A percentile compares a stretch with the other conserved stretches of the same genome.
phyloP scores from a whole-genome alignment of 1,139 yeast genomes.

The Geotrichum restrictum region DNA sequence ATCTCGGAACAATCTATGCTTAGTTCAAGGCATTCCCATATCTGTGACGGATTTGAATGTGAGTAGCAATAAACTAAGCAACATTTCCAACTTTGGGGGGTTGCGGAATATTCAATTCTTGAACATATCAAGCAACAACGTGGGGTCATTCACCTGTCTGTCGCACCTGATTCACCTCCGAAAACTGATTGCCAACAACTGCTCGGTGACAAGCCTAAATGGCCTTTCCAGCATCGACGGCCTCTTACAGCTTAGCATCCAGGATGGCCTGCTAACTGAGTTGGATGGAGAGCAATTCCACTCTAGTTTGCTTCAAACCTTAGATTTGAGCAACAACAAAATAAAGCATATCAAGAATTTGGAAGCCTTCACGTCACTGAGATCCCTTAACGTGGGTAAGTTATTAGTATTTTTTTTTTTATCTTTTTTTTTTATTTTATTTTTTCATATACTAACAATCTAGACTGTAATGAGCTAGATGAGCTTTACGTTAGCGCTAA shows the following conservation, averaged over 20 bases:
- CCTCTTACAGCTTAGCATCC: conserved; percentile 31
- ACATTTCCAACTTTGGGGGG: conserved; percentile 33
- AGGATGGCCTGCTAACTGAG: conserved; percentile 27
- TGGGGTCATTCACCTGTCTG: conserved; percentile 37
- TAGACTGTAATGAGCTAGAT: conserved; percentile 1
- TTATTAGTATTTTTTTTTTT: background rate
- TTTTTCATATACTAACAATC: background rate
- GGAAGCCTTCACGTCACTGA: conserved; percentile 4
- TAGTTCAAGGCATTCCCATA: conserved; percentile 39
- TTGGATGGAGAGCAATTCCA: conserved; percentile 28
- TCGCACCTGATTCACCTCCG: conserved; percentile 34
- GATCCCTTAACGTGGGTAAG: conserved; percentile 20
- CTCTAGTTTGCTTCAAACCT: conserved; percentile 21
- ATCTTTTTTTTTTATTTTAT: too few relatives aligned
- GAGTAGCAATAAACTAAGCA: conserved; percentile 35
- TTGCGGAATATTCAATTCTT: conserved; percentile 36
- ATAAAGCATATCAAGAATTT: conserved; percentile 29
- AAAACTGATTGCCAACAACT: conserved; percentile 26
- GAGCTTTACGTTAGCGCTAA: background rate
- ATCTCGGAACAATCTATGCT: conserved; percentile 36
- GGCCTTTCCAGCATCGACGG: conserved; percentile 29
- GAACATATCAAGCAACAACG: conserved; percentile 34
- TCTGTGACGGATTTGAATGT: conserved; percentile 33
- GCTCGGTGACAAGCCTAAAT: conserved; percentile 13
- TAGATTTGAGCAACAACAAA: conserved; percentile 14